phyloP scores from a whole-genome alignment of 129 eudicot genomes.

The Lonicera japonica region DNA sequence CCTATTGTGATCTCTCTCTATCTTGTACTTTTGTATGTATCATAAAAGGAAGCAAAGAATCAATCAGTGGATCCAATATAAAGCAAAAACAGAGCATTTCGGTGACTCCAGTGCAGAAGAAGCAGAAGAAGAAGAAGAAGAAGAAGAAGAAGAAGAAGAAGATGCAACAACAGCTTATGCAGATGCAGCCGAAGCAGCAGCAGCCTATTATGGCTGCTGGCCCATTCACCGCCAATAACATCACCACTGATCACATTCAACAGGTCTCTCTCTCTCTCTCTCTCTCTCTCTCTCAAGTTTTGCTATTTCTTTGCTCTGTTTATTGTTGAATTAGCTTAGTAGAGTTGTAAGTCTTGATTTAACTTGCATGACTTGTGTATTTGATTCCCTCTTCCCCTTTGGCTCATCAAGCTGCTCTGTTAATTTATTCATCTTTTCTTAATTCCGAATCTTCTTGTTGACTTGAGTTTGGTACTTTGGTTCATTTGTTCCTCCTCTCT shows the following conservation, averaged over 20 bases:
- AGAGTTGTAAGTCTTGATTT: not conserved
- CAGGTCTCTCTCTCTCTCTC: constrained; percentile 31
- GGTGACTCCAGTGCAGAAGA: not conserved
- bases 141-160: constrained; percentile 15
- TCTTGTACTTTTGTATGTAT: not conserved
- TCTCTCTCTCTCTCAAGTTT: constrained; percentile 10
- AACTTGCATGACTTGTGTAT: not conserved
- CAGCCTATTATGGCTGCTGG: constrained; percentile 14
- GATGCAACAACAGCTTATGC: constrained; percentile 49
- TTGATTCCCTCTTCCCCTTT: not conserved
- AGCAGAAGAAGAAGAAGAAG: constrained; percentile 14
- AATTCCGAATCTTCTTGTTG: too few species aligned
- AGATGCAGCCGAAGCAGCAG: constrained; percentile 35
- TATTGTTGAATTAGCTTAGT: too few species aligned
- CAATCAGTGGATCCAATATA: not conserved
- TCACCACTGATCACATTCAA: constrained; percentile 54
- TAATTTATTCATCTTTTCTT: too few species aligned
- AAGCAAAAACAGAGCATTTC: not conserved
- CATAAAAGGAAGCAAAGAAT: constrained; percentile 10
- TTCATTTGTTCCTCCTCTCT: not conserved
- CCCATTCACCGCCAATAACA: constrained; percentile 31
- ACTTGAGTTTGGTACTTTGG: not conserved
- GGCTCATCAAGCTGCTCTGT: not conserved
- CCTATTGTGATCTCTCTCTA: not conserved
- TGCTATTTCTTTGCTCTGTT: not conserved